Evolutionary conservation across 148 eudicot genomes (phyloP), one percentile per base, ranked within the genome.

Genomic region (Linanthus parryae): DNA sequence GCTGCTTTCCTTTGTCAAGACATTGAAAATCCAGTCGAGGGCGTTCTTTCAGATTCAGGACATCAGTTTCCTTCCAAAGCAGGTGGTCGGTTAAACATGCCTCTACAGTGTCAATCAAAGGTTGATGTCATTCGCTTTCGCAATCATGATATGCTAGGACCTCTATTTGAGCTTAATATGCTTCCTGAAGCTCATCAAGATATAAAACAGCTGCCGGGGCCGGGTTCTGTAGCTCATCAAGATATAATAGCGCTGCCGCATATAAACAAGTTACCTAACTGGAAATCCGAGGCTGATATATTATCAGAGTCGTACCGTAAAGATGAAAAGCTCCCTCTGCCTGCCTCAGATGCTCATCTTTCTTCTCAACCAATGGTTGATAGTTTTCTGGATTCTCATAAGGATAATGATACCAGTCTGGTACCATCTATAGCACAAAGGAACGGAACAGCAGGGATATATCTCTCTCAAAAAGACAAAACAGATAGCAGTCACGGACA

Each of bases 1-100:
- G 96, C 88, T 54, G 83, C 74, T 59, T 75, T 77, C 62, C 90
- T 82, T 57, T 87, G 94, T 68, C 76, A 68, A 62, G 88, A 70
- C 21, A 45, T 53, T 57, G 75, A 79, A 29, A 59, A 81, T 44
- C 67, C 79, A 51, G 44, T 63, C 23, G 48, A 48, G 30, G 81
- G 69, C 37, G 55, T 65, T 46, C 70, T 61, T 63, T 43, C 75
- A 34, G 63, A 50, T 51, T 48, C 69, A 49, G 58, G 57, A 63
- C 33, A 58, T 52, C 65, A 57, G 30, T 35, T 65, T 48, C 72
- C 48, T 57, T 61, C 73, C 24, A 76, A 76, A 44, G 63, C 89
- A 33, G 80, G 62, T 57, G 43, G 55, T 52, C 72, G 46, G 48
- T 67, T 73, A 24, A 78, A 58, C 54, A 55, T 80, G 73, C 77